Percentiles rank a stretch among this genome's conserved stretches.
Conservation (phyloP, 2,329 filamentous ascomycete species). For the Eutypella sp. region DNA sequence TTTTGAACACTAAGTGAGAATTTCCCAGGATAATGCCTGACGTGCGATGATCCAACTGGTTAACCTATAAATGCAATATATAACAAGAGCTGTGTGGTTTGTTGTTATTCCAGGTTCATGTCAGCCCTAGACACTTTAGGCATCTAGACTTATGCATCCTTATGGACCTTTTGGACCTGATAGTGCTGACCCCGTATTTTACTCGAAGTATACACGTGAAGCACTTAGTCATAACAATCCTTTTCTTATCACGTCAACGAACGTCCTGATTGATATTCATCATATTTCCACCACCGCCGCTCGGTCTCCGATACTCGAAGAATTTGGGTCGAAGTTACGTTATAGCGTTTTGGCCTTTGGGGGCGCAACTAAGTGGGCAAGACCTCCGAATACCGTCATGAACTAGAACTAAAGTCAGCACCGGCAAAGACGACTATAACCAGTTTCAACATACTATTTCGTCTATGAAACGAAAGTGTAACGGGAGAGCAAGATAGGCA, state of each 20-base stretch:
- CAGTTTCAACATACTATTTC: slow-evolving; percentile 1
- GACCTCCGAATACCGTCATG: not conserved
- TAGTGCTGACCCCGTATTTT: too few species aligned
- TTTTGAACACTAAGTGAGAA: too few species aligned
- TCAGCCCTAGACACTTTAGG: too few species aligned
- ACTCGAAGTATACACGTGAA: too few species aligned
- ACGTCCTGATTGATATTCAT: too few species aligned
- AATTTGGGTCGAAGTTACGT: too few species aligned
- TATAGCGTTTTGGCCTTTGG: not conserved
- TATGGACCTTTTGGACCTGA: too few species aligned
- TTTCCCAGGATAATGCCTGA: not conserved
- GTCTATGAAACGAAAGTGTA: not conserved
- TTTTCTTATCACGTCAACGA: too few species aligned
- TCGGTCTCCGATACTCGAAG: too few species aligned
- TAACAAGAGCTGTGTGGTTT: not conserved
- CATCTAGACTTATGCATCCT: too few species aligned
- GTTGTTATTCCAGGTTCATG: not conserved
- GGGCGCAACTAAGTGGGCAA: not conserved
- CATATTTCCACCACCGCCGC: too few species aligned
- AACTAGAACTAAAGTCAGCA: not conserved
- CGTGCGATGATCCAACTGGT: not conserved
- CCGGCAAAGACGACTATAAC: not conserved
- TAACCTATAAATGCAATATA: not conserved
- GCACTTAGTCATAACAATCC: too few species aligned
- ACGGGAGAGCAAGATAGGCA: slow-evolving; percentile 1